Conservation (phyloP, 78 protist species). For the Guillardia theta region DNA sequence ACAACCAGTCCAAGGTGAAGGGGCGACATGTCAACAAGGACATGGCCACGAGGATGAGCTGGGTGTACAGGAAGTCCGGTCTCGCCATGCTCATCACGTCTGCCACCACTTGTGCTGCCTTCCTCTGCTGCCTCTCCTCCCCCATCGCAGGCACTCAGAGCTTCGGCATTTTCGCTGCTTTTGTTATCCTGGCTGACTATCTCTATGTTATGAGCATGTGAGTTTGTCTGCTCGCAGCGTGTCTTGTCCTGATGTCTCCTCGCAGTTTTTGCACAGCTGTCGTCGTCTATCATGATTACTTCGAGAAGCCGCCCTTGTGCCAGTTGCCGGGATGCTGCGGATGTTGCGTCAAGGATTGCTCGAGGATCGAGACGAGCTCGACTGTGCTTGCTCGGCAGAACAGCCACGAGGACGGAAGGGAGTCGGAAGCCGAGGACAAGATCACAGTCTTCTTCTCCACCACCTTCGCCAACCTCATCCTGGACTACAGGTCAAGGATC, state of each 20-base stretch:
- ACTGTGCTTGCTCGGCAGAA: no score
- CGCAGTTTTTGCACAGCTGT: not conserved
- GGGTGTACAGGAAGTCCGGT: conserved; percentile 38
- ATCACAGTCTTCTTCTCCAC: not conserved
- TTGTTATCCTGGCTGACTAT: conserved; percentile 38
- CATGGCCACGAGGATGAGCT: conserved; percentile 23
- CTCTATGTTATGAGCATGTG: conserved; percentile 21
- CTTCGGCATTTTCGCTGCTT: conserved; percentile 43
- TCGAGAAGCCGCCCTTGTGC: not conserved
- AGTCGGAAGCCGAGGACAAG: not conserved
- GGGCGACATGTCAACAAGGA: not conserved
- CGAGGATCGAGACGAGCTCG: no score
- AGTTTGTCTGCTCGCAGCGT: no score
- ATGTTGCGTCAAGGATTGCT: not conserved
- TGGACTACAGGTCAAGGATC: not conserved
- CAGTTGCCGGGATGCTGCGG: not conserved
- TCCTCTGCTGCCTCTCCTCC: conserved; percentile 32
- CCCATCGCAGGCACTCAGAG: not conserved
- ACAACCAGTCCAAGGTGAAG: not conserved
- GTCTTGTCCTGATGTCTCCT: no score
- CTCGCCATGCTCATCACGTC: conserved; percentile 51
- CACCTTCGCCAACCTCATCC: not conserved
- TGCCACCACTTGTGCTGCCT: conserved; percentile 50
- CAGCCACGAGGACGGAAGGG: not conserved
- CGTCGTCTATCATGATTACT: not conserved